Evolutionary conservation across 768 basidiomycete genomes (phyloP), one percentile per base, ranked within the genome.

Genomic region (Kwoniella botswanensis): DNA sequence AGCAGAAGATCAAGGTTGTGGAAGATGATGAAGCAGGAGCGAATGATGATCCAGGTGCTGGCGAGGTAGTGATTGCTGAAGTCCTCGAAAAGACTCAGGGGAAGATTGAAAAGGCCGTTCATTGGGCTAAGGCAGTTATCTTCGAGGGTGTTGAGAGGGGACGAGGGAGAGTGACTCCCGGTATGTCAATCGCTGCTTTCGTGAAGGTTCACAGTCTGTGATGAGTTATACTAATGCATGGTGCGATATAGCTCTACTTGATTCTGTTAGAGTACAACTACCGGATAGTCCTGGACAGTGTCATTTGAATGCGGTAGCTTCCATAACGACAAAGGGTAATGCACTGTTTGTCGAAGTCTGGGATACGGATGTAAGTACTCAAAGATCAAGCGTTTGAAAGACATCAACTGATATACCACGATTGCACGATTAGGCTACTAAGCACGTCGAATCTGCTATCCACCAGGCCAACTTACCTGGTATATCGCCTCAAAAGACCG

Each of bases 81-180:
- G 60, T 71, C 0, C 18, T 78, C 53, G 74, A 80, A 58, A 82
- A 85, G 69, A 79, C 81, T 2, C 65, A 63, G 55, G 68, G 3
- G 75, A 81, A 79, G 73, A 85, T 85, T 76, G 82, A 84, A 64
- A 84, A 84, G 74, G 79, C 82, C 7, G 72, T 84, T 18, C 82
- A 79, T 21, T 84, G 84, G 73, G 85, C 83, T 57, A 79, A 78
- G 57, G 81, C 81, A 5, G 74, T 81, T 21, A 82, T 82, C 11
- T 78, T 77, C 56, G 85, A 84, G 22, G 82, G 84, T 35, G 84
- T 83, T 1, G 81, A 83, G 60, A 63, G 82, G 13, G 78, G 75
- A 15, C 67, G 78, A 58, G 82, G 82, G 9, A 71, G 79, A 43
- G 73, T 82, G 12, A 75, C 75, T 9, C 81, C 82, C 53, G 76